Evolutionary conservation across 257 asterid genomes (phyloP).

Genomic region (Nicotiana paniculata): DNA sequence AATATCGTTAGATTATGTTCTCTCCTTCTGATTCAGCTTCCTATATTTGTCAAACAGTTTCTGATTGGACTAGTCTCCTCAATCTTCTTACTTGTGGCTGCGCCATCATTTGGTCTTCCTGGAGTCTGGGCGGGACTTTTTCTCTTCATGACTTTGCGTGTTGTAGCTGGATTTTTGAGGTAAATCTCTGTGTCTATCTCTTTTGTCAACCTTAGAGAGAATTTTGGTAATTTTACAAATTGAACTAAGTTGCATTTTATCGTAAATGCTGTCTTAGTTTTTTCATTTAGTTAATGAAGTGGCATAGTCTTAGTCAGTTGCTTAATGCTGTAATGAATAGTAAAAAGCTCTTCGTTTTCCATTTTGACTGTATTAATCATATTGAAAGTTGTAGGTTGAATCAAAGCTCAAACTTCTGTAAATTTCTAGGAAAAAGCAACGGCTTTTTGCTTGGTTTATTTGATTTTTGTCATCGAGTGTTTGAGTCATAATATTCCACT

Average conservation of each 20-base stretch:
- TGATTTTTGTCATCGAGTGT: background rate
- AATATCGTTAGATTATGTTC: background rate
- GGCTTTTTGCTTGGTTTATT: background rate
- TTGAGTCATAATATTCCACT: background rate
- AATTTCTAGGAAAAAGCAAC: background rate
- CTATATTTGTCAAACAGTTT: slow-evolving; percentile 37
- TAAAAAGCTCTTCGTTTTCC: background rate
- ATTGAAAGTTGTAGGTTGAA: background rate
- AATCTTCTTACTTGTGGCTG: slow-evolving; percentile 50
- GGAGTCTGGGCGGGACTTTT: slow-evolving; percentile 91
- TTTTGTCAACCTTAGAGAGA: background rate
- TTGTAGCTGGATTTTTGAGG: slow-evolving; percentile 75
- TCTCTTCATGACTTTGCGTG: slow-evolving; percentile 87
- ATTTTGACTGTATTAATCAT: background rate
- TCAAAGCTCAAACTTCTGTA: background rate
- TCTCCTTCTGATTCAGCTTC: background rate
- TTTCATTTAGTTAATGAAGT: background rate
- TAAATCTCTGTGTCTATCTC: slow-evolving; percentile 11
- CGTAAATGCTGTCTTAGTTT: background rate
- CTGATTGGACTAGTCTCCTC: slow-evolving; percentile 62
- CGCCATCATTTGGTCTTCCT: slow-evolving; percentile 64
- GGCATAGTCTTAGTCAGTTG: background rate
- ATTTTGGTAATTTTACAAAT: background rate
- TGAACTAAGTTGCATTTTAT: background rate
- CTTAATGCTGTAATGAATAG: background rate